Base-by-base conservation (phyloP, 306 rosid species). In the Begonia loranthoides region DNA sequence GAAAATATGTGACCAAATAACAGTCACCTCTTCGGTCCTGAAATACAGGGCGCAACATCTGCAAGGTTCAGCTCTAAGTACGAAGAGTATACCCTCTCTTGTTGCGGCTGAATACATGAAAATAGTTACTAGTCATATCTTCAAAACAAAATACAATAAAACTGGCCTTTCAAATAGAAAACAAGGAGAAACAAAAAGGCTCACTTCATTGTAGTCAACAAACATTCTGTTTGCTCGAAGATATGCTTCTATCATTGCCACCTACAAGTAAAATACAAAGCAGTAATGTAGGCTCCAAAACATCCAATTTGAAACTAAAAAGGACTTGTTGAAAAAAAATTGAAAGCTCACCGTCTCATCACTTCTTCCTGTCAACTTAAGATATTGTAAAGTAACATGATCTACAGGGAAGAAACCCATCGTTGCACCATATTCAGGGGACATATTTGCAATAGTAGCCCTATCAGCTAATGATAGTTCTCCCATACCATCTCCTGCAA, bases 401-500 rank as follows among this genome's bases (percentile, higher is more conserved):
- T 86, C 95, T 45, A 90, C 99, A 14, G 95, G 94, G 70, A 90
- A 90, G 82, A 86, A 90, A 13, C 95, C 99, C 99, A 92, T 92
- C 40, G 99, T 86, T 64, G 96, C 99, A 67, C 99, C 99, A 76
- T 92, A 92, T 55, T 92, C 99, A 2, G 96, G 99, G 68, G 99
- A 80, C 99, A 92, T 92, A 62, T 92, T 92, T 49, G 99, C 99
- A 63, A 92, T 92, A 41, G 99, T 92, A 52, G 99, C 96, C 75
- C 99, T 71, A 63, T 92, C 99, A 69, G 99, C 96, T 67, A 90
- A 71, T 22, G 97, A 80, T 64, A 90, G 70, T 58, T 80, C 69
- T 55, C 82, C 78, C 99, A 92, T 82, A 62, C 99, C 99, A 67
- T 73, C 87, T 55, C 99, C 99, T 92, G 61, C 44, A 63, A 55